Evolutionary conservation across 345 rosid genomes (phyloP), one percentile per base, ranked within the genome.

Genomic region (Boechera retrofracta): DNA sequence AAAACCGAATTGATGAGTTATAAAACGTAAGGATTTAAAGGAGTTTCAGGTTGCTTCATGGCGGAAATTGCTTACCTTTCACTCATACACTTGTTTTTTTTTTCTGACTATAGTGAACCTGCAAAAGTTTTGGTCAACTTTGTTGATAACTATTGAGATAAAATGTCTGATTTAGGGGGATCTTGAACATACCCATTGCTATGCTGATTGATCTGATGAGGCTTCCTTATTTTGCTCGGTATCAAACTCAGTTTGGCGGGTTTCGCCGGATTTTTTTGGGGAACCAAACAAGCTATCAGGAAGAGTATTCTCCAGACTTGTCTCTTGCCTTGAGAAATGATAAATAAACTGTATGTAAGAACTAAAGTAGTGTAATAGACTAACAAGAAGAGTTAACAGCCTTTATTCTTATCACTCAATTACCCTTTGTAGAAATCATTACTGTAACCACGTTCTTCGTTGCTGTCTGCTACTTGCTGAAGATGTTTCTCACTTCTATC

Each of bases 211-310:
- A 47, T 47, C 67, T 58, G 67, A 38, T 12, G 53, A 36, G 42
- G 67, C 47, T 51, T 57, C 36, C 45, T 67, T 35, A 5, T 48
- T 2, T 38, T 59, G 36, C 55, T 51, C 52, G 2, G 51, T 57
- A 26, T 56, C 59, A 56, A 6, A 65, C 51, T 66, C 59, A 0
- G 68, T 49, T 60, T 75, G 44, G 47, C 5, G 0, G 12, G 54
- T 4, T 41, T 75, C 55, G 3, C 16, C 16, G 15, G 74, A 29
- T n/a, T 39, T 51, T 10, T 39, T 60, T 2, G 69, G 69, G 69
- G 64, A 76, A 10, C 80, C 80, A 76, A 62, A 69, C 57, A 76
- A 76, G 64, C 57, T 61, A 15, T 76, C 75, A 69, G 75, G 80
- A 62, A 69, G 80, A 52, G 32, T 41, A 69, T 42, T 52, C 80